A percentile compares a stretch with the other conserved stretches of the same genome.
Evolutionary conservation across 371 early-diverging fungal genomes (phyloP).

Genomic region (Scutellospora calospora): DNA sequence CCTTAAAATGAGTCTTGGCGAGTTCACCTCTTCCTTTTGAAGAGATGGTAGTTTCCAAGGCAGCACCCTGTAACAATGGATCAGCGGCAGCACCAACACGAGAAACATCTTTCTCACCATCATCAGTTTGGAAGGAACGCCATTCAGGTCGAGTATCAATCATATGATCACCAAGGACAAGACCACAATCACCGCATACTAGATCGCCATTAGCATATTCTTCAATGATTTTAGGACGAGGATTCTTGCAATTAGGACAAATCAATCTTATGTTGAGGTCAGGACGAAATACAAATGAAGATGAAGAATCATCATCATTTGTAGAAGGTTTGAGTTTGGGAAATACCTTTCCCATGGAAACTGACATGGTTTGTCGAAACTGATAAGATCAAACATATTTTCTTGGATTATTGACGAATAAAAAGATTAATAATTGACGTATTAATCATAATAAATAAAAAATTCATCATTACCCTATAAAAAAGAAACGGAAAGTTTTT

Average conservation of each 20-base stretch:
- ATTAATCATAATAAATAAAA: too few relatives aligned
- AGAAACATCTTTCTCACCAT: conserved; percentile 96
- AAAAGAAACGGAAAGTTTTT: too few relatives aligned
- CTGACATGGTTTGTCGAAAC: too few relatives aligned
- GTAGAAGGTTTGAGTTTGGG: not conserved
- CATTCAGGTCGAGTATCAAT: conserved; percentile 99
- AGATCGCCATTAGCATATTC: conserved; percentile 93
- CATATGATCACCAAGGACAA: conserved; percentile 96
- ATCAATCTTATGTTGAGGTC: conserved; percentile 72
- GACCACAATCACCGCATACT: conserved; percentile 98
- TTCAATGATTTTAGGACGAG: conserved; percentile 96
- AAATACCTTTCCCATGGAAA: too few relatives aligned
- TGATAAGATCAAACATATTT: too few relatives aligned
- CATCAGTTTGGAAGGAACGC: conserved; percentile 98
- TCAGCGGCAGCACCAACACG: conserved; percentile 98
- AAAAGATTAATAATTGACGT: too few relatives aligned
- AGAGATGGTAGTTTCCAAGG: not conserved
- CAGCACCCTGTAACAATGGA: conserved; percentile 81
- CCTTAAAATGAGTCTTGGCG: conserved; percentile 54
- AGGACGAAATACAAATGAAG: conserved; percentile 50
- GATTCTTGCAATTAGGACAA: conserved; percentile 85
- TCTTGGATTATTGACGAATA: too few relatives aligned
- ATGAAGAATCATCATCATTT: not conserved
- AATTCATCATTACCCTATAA: too few relatives aligned
- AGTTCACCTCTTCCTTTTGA: too few relatives aligned